These are phyloP conservation scores for Aspergillus pseudoterreus DNA, from an alignment of 2,329 filamentous ascomycete species.

Conservation along the genomic window DNA sequence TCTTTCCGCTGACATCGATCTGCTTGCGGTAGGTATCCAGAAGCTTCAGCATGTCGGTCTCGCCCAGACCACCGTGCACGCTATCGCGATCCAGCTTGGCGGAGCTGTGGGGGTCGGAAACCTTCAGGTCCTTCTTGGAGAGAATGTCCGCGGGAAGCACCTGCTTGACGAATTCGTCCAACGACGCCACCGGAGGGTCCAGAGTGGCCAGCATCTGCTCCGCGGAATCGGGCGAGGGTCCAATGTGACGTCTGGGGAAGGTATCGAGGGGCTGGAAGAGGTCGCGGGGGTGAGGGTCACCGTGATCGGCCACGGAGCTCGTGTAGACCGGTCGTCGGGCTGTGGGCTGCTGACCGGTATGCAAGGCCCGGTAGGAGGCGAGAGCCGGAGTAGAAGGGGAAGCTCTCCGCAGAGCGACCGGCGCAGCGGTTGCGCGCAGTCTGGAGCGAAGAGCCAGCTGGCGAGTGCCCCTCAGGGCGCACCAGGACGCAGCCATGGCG, in stretches of 20 bases:
- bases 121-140: slow-evolving; percentile 60
- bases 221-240: slow-evolving; percentile 67
- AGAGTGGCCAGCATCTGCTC: slow-evolving; percentile 76
- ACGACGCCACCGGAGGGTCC: slow-evolving; percentile 65
- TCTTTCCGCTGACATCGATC: slow-evolving; percentile 59
- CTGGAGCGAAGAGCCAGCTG: slow-evolving; percentile 33
- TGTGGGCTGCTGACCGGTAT: slow-evolving; percentile 23
- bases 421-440: slow-evolving; percentile 21
- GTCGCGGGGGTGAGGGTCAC: slow-evolving; percentile 35
- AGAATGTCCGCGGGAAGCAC: slow-evolving; percentile 79
- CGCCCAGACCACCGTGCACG: slow-evolving; percentile 45
- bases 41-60: slow-evolving; percentile 41
- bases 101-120: slow-evolving; percentile 47
- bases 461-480: slow-evolving; percentile 33
- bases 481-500: slow-evolving; percentile 32
- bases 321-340: slow-evolving; percentile 63
- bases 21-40: slow-evolving; percentile 44
- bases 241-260: slow-evolving; percentile 83
- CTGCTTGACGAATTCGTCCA: slow-evolving; percentile 81
- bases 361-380: slow-evolving; percentile 26
- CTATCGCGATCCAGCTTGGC: slow-evolving; percentile 39
- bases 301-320: slow-evolving; percentile 88
- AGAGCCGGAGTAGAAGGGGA: slow-evolving; percentile 29
- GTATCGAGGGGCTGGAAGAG: slow-evolving; percentile 50
- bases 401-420: slow-evolving; percentile 19